phyloP scores from a whole-genome alignment of 2,329 filamentous ascomycete species.

The Alternaria incomplexa region DNA sequence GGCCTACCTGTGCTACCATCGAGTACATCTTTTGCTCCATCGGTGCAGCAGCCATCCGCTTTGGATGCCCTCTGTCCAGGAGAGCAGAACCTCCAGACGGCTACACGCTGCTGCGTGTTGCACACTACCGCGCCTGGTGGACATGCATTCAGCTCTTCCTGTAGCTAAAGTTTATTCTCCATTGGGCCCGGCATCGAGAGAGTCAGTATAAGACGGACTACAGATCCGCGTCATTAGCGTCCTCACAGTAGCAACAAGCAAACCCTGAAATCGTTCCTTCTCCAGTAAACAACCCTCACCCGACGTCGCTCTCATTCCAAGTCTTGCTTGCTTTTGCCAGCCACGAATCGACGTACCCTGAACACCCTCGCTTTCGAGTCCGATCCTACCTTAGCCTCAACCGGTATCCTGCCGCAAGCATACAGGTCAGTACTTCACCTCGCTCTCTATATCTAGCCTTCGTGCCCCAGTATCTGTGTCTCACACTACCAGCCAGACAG shows the following conservation, averaged over 20 bases:
- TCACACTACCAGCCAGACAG: conserved; percentile 31
- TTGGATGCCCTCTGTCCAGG: conserved; percentile 33
- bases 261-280: conserved; percentile 20
- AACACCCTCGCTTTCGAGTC: conserved; percentile 31
- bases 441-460: conserved; percentile 32
- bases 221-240: conserved; percentile 39
- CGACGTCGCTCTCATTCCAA: conserved; percentile 25
- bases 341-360: conserved; percentile 38
- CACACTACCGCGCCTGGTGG: conserved; percentile 33
- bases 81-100: conserved; percentile 31
- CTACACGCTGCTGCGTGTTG: conserved; percentile 35
- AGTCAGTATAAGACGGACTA: conserved; percentile 45
- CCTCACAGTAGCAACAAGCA: conserved; percentile 31
- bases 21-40: conserved; percentile 44
- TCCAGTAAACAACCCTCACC: conserved; percentile 18
- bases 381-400: conserved; percentile 35
- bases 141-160: conserved; percentile 28
- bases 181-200: conserved; percentile 21
- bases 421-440: conserved; percentile 28
- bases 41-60: conserved; percentile 37
- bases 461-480: conserved; percentile 20
- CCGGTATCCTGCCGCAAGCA: conserved; percentile 23
- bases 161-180: conserved; percentile 32
- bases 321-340: conserved; percentile 45
- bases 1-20: conserved; percentile 38